Percentiles rank a stretch among this genome's conserved stretches.
Evolutionary conservation across 768 basidiomycete genomes (phyloP).

Genomic region (Boletus subparvulus): DNA sequence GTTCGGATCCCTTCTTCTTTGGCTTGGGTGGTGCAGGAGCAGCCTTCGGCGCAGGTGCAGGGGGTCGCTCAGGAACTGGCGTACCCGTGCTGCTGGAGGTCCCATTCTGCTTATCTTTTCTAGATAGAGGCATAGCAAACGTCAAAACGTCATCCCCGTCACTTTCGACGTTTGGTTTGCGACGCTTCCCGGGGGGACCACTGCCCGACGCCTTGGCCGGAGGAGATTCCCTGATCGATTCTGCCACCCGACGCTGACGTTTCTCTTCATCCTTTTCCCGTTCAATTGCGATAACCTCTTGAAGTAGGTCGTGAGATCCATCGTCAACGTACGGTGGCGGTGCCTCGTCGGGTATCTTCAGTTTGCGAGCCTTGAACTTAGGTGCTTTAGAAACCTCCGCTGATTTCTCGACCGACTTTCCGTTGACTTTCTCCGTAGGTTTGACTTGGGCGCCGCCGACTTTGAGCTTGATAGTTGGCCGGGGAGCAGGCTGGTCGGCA

Average conservation of each 20-base stretch:
- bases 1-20: slow-evolving; percentile 44
- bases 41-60: slow-evolving; percentile 26
- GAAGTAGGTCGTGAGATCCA: slow-evolving; percentile 77
- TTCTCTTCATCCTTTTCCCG: slow-evolving; percentile 53
- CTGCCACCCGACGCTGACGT: slow-evolving; percentile 44
- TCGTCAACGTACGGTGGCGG: slow-evolving; percentile 74
- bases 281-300: slow-evolving; percentile 82
- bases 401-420: slow-evolving; percentile 27
- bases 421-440: slow-evolving; percentile 30
- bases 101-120: slow-evolving; percentile 44
- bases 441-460: slow-evolving; percentile 45
- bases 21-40: slow-evolving; percentile 32
- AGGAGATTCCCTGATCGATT: slow-evolving; percentile 39
- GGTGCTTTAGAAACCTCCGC: slow-evolving; percentile 35
- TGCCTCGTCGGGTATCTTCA: slow-evolving; percentile 46
- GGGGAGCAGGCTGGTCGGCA: slow-evolving; percentile 39
- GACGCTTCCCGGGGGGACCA: slow-evolving; percentile 52
- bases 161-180: slow-evolving; percentile 46
- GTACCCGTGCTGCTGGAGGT: slow-evolving; percentile 41
- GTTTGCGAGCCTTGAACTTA: slow-evolving; percentile 43
- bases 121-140: slow-evolving; percentile 55
- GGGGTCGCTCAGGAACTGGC: slow-evolving; percentile 38
- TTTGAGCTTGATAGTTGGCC: slow-evolving; percentile 69
- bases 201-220: slow-evolving; percentile 38
- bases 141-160: slow-evolving; percentile 63